Base-by-base conservation (phyloP, 192 early-diverging fungal genomes). In the Coemansia sp. region DNA sequence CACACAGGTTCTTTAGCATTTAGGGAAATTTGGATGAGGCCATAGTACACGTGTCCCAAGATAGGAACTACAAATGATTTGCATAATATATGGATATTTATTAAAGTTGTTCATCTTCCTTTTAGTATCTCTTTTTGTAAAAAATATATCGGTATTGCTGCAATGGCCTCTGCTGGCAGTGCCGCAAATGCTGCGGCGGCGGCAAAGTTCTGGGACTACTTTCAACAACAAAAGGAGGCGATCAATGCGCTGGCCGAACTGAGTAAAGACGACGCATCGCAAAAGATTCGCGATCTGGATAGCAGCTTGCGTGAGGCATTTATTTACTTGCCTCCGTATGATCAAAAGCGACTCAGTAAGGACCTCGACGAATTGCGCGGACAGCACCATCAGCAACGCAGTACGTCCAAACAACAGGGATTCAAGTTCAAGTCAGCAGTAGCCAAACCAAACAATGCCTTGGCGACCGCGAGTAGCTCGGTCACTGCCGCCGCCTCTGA, bases 241-340 rank as follows among this genome's bases (percentile, higher is more conserved):
- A 84, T 84, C 36, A 51, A 63, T 16, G 41, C 46, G 2, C 36
- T 24, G 20, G 44, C n/a, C 6, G 55, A 43, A 11, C 24, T 27
- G 1, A 42, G 54, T 41, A 47, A 70, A 7, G 60, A 67, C 3
- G 68, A 79, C 18, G 70, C 70, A 2, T 59, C 70, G 3, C 63
- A 65, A 15, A 42, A 24, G 22, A 29, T 84, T 18, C 81, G 81
- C 3, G 70, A 68, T 6, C 72, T 84, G 24, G 81, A 84, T 46
- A 64, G 16, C 5, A 61, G 47, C 31, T 62, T 84, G 18, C 81
- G 81, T n/a, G 81, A 84, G 57, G 81, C 81, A 18, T 68, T 76
- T 15, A 78, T 84, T 5, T 84, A 76, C 62, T 46, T 84, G 52
- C 81, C 81, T 5, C 22, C 76, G 3, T 84, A 84, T 63, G 81